A percentile compares a stretch with the other conserved stretches of the same genome.
Evolutionary conservation across 352 stramenopile species (phyloP).

Genomic region (Globisporangium polare): DNA sequence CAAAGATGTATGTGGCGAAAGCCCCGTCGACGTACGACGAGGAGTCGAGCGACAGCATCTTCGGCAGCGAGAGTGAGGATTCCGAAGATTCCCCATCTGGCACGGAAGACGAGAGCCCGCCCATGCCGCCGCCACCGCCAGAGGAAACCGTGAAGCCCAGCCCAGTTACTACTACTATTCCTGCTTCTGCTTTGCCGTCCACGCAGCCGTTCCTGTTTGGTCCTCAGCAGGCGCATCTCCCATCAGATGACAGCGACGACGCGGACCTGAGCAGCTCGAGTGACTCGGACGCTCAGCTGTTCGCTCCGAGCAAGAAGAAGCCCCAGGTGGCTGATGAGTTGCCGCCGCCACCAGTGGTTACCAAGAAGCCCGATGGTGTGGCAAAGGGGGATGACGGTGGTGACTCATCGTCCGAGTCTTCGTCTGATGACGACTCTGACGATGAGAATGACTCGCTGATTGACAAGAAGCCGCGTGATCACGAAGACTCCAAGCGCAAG

Average conservation of each 20-base stretch:
- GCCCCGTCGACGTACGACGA: conserved; percentile 60
- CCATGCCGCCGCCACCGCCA: conserved; percentile 31
- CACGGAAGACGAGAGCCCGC: conserved; percentile 36
- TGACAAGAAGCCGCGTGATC: conserved; percentile 12
- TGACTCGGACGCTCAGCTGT: conserved; percentile 27
- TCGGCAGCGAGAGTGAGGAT: conserved; percentile 65
- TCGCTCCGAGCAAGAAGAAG: neutral
- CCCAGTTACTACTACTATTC: conserved; percentile 14
- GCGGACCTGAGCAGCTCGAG: conserved; percentile 48
- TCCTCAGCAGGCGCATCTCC: conserved; percentile 23
- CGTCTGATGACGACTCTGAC: conserved; percentile 21
- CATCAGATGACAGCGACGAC: conserved; percentile 42
- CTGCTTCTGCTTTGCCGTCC: neutral
- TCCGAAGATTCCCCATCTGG: conserved; percentile 44
- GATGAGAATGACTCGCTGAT: conserved; percentile 13
- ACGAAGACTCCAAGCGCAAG: conserved; percentile 21
- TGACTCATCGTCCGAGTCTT: conserved; percentile 20
- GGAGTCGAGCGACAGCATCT: conserved; percentile 86
- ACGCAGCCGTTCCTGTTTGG: conserved; percentile 10
- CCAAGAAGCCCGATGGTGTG: conserved; percentile 2
- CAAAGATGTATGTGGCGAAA: conserved; percentile 77
- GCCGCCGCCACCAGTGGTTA: neutral
- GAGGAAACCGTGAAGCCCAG: conserved; percentile 17
- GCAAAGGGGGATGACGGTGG: conserved; percentile 1
- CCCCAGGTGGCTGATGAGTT: neutral